Base-by-base conservation (phyloP, 2,329 filamentous ascomycete species). In the Fusarium verticillioides region DNA sequence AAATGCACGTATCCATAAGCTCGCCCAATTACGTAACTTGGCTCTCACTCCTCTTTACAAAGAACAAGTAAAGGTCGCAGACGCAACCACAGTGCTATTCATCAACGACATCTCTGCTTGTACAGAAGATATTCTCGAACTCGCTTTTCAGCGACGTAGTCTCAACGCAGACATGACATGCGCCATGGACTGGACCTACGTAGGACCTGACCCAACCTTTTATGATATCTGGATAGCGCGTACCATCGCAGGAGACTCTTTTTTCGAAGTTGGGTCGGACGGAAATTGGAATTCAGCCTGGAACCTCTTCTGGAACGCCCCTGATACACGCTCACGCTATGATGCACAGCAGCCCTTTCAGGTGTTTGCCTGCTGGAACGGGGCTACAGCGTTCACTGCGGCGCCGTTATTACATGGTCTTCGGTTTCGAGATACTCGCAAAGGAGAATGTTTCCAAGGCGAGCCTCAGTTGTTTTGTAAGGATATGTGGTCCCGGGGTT, bases 311-410 rank as follows among this genome's bases (percentile, higher is more conserved):
- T 87, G 85, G 37, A 49, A 87, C 72, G 82, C 88, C 34, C 75
- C 78, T 0, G 77, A 75, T 0, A 78, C 84, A 5, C 79, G 73
- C 12, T 50, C 66, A 5, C 79, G 84, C 6, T 84, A 84, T 60
- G 50, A 69, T 1, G 67, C 68, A 0, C 77, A 81, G 30, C 78
- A 80, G n/a, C 88, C 89, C 2, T 87, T 90, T 66, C 89, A 90
- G 76, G 89, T 90, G 0, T 91, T 89, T 66, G 78, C 88, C 2
- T 91, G 89, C 77, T 91, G 89, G 89, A 90, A 90, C 66, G 89
- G 89, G 5, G 87, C 85, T 0, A 82, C 83, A 0, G 84, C 83
- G 0, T 85, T 90, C 58, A 80, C 80, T 0, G 88, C 87, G 44
- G 86, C 87, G 0, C 76, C 90, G 13, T 64, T 88, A 8, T 79